Evolutionary conservation across 2,329 filamentous ascomycete species (phyloP).

Genomic region (Pseudocercospora crystallina): DNA sequence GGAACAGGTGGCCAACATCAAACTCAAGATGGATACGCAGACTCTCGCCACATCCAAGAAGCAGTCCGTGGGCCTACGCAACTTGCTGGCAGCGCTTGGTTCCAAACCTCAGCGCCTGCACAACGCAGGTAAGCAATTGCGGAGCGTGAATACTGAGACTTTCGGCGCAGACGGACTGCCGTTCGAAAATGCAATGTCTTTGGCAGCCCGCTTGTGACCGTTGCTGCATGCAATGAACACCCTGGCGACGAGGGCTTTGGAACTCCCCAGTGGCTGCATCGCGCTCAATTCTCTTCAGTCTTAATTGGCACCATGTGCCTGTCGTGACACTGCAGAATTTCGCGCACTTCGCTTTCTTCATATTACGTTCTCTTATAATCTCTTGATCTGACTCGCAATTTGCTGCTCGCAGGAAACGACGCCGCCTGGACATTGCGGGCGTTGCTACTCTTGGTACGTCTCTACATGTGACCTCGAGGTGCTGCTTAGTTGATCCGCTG

Average conservation of each 20-base stretch:
- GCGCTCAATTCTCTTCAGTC: too few species aligned
- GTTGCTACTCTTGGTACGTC: constrained; percentile 3
- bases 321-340: too few species aligned
- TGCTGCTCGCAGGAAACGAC: constrained; percentile 12
- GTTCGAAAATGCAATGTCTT: too few species aligned
- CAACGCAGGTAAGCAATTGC: constrained; percentile 8
- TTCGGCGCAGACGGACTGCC: too few species aligned
- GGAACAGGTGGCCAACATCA: constrained; percentile 52
- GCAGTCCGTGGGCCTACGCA: constrained; percentile 47
- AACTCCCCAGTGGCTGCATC: too few species aligned
- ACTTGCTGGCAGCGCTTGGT: constrained; percentile 61
- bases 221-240: too few species aligned
- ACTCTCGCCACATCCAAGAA: constrained; percentile 65
- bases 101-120: constrained; percentile 19
- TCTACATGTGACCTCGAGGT: too few species aligned
- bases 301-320: too few species aligned
- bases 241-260: background rate
- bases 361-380: background rate
- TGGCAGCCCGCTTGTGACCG: too few species aligned
- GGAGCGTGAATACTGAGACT: too few species aligned
- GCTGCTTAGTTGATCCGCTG: too few species aligned
- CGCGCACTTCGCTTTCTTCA: background rate
- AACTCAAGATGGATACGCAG: constrained; percentile 62
- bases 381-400: background rate
- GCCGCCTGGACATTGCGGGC: constrained; percentile 21